phyloP scores from a whole-genome alignment of 768 basidiomycete genomes.

The Mycena crocata region DNA sequence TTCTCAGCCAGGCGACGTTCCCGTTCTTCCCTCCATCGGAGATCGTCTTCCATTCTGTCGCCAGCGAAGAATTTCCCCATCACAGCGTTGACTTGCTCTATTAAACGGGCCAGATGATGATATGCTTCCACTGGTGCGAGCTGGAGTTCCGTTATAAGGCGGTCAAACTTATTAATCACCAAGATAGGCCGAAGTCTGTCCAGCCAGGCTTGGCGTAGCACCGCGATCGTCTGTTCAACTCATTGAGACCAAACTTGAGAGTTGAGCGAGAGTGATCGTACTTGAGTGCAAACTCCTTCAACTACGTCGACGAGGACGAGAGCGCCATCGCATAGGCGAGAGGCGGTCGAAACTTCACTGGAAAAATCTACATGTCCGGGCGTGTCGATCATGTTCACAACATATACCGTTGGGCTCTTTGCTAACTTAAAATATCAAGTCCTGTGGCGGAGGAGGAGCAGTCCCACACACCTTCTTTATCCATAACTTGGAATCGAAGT shows the following conservation, averaged over 20 bases:
- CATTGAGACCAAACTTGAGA: background rate
- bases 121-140: slow-evolving; percentile 93
- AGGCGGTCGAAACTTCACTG: slow-evolving; percentile 95
- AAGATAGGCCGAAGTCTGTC: slow-evolving; percentile 91
- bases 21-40: slow-evolving; percentile 93
- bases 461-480: slow-evolving; percentile 67
- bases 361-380: slow-evolving; percentile 99
- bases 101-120: slow-evolving; percentile 91
- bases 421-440: slow-evolving; percentile 48
- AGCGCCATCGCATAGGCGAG: slow-evolving; percentile 94
- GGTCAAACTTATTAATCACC: slow-evolving; percentile 97
- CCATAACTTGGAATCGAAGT: slow-evolving; percentile 85
- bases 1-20: slow-evolving; percentile 84
- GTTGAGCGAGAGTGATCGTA: slow-evolving; percentile 44
- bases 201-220: slow-evolving; percentile 94
- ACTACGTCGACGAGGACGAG: slow-evolving; percentile 96
- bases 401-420: slow-evolving; percentile 73
- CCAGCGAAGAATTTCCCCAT: slow-evolving; percentile 97
- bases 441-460: slow-evolving; percentile 10
- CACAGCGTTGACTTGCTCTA: slow-evolving; percentile 98
- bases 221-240: slow-evolving; percentile 83
- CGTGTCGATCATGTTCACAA: slow-evolving; percentile 97
- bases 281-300: slow-evolving; percentile 98
- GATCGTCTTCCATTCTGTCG: slow-evolving; percentile 96
- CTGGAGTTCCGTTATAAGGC: slow-evolving; percentile 93